These are phyloP conservation scores for Agrocybe praecox DNA, from an alignment of 768 basidiomycete species.

Conservation along the genomic window DNA sequence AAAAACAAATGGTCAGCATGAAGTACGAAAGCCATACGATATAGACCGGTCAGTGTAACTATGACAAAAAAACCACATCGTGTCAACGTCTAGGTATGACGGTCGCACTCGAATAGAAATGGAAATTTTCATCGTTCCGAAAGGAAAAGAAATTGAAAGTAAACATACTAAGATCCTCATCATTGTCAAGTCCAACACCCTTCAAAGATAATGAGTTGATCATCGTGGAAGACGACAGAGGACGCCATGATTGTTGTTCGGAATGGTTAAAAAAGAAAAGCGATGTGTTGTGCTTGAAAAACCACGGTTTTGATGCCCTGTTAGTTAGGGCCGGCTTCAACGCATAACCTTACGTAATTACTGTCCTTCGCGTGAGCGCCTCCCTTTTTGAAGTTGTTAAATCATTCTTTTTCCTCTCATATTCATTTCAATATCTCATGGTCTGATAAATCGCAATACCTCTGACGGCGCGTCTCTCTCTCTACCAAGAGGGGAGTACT, in stretches of 20 bases:
- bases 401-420: too few species aligned
- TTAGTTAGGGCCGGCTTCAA: neutral
- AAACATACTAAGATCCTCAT: neutral
- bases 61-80: conserved; percentile 77
- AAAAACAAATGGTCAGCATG: neutral
- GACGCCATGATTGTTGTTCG: neutral
- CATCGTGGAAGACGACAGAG: neutral
- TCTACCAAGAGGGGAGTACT: too few species aligned
- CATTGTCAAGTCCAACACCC: too few species aligned
- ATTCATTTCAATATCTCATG: too few species aligned
- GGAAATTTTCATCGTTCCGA: conserved; percentile 61
- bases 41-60: conserved; percentile 84
- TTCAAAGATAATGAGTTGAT: too few species aligned
- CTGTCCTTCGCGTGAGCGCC: neutral
- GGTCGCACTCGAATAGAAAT: conserved; percentile 50
- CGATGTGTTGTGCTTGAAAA: neutral
- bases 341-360: neutral
- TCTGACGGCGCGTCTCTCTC: too few species aligned
- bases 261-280: neutral
- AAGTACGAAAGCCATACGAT: neutral
- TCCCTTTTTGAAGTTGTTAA: too few species aligned
- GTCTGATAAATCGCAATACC: too few species aligned
- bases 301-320: neutral
- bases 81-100: conserved; percentile 53
- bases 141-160: conserved; percentile 5